Conservation (phyloP, 495 filamentous ascomycete genomes). For the Lindgomyces ingoldianus region DNA sequence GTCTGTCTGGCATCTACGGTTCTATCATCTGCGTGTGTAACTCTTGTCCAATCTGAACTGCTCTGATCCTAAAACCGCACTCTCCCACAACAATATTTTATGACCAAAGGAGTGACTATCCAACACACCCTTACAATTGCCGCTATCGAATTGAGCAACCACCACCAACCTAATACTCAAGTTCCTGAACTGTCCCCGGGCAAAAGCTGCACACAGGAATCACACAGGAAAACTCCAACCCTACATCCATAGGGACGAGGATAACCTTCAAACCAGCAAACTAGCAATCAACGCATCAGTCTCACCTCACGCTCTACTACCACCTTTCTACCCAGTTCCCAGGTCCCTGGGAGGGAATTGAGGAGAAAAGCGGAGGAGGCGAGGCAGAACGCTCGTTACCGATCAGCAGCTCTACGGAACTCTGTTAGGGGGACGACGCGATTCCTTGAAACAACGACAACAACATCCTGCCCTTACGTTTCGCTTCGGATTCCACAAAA, state of each 20-base stretch:
- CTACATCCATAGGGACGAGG: slow-evolving; percentile 38
- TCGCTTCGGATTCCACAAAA: slow-evolving; percentile 34
- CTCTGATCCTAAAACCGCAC: too few species aligned
- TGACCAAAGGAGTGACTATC: background rate
- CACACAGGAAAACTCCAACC: slow-evolving; percentile 33
- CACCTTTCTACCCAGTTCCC: background rate
- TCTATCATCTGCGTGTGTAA: too few species aligned
- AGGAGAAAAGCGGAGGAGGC: slow-evolving; percentile 16
- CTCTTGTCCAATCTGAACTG: too few species aligned
- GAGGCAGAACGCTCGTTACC: slow-evolving; percentile 43
- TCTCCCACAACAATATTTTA: background rate
- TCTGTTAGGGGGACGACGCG: slow-evolving; percentile 9
- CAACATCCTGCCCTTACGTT: background rate
- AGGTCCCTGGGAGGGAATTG: slow-evolving; percentile 5
- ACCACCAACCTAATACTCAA: background rate
- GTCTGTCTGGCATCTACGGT: background rate
- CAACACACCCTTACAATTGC: background rate
- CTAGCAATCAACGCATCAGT: slow-evolving; percentile 32
- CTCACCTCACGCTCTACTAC: slow-evolving; percentile 33
- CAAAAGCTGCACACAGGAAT: background rate
- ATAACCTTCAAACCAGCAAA: slow-evolving; percentile 25
- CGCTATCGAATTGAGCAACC: background rate
- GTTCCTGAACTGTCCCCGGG: too few species aligned
- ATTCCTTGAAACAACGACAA: slow-evolving; percentile 2
- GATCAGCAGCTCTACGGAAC: slow-evolving; percentile 36